Conservation (phyloP, 352 stramenopile species). For the Phytopythium aichiense region DNA sequence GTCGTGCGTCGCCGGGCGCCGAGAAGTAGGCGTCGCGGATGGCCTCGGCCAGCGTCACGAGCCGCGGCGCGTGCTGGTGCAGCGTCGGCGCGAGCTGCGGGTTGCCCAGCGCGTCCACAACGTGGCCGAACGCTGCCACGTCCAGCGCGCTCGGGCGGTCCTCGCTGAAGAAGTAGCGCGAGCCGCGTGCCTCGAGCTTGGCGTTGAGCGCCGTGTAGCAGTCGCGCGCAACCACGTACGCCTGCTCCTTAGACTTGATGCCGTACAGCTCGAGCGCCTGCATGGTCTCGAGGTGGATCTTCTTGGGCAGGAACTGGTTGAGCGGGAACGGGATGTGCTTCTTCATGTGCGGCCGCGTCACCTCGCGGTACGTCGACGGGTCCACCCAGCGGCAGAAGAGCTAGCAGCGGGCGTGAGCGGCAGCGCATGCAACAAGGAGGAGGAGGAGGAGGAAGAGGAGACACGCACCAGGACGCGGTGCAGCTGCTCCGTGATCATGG, state of each 20-base stretch:
- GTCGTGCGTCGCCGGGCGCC: constrained; percentile 25
- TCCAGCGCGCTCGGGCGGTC: constrained; percentile 62
- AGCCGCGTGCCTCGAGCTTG: constrained; percentile 55
- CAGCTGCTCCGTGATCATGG: constrained; percentile 81
- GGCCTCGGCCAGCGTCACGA: constrained; percentile 66
- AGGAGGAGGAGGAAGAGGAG: neutral
- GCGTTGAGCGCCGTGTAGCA: constrained; percentile 83
- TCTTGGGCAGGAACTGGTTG: constrained; percentile 81
- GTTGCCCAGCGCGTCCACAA: constrained; percentile 76
- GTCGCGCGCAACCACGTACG: constrained; percentile 79
- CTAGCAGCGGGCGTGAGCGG: constrained; percentile 9
- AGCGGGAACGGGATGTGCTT: constrained; percentile 80
- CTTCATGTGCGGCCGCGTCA: constrained; percentile 80
- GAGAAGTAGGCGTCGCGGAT: constrained; percentile 75
- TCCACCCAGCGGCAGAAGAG: constrained; percentile 85
- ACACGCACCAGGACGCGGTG: constrained; percentile 60
- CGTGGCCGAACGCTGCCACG: constrained; percentile 77
- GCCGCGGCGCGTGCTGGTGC: constrained; percentile 67
- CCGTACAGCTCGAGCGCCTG: constrained; percentile 47
- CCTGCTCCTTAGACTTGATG: constrained; percentile 70
- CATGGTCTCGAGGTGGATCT: constrained; percentile 75
- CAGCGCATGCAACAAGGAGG: neutral
- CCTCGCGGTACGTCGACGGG: constrained; percentile 75
- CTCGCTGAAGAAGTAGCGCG: constrained; percentile 68
- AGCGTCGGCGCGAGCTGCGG: constrained; percentile 63